phyloP scores from a whole-genome alignment of 2,329 filamentous ascomycete genomes.

The Aspergillus tanneri region DNA sequence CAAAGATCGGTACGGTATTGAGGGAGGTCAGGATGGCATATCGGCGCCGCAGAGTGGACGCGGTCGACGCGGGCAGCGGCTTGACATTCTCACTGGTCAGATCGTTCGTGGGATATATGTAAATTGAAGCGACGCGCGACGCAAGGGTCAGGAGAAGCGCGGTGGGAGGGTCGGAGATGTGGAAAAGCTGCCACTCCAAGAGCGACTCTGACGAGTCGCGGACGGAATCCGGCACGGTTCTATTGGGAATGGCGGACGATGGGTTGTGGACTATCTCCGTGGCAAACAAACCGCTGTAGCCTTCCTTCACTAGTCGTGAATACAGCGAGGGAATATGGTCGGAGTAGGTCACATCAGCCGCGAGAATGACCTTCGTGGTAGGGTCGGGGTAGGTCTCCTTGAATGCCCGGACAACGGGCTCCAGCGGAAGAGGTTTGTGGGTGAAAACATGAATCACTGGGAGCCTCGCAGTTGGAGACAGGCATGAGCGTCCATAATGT shows the following conservation, averaged over 20 bases:
- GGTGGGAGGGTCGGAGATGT: constrained; percentile 76
- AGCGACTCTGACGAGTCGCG: constrained; percentile 51
- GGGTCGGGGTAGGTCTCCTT: constrained; percentile 65
- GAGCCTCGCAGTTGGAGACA: constrained; percentile 83
- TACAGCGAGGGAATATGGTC: constrained; percentile 66
- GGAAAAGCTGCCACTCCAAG: constrained; percentile 72
- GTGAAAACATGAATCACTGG: constrained; percentile 93
- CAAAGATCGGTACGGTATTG: constrained; percentile 78
- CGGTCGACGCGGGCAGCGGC: constrained; percentile 50
- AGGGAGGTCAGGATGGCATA: constrained; percentile 84
- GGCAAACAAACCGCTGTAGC: constrained; percentile 69
- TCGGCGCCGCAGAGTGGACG: constrained; percentile 70
- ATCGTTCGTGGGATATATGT: constrained; percentile 68
- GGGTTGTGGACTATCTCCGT: constrained; percentile 77
- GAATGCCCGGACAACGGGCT: constrained; percentile 61
- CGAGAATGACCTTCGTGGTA: constrained; percentile 67
- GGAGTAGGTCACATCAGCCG: constrained; percentile 87
- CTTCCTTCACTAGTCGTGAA: constrained; percentile 54
- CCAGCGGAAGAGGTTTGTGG: constrained; percentile 64
- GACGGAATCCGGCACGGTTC: constrained; percentile 60
- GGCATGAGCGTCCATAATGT: constrained; percentile 88
- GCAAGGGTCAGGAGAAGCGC: constrained; percentile 84
- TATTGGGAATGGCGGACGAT: constrained; percentile 77
- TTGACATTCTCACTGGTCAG: constrained; percentile 32
- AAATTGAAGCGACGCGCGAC: constrained; percentile 73